Percentiles rank a stretch among this genome's conserved stretches.
These are phyloP conservation scores for Cyberlindnera japonica DNA, from an alignment of 805 yeast species.

Conservation along the genomic window DNA sequence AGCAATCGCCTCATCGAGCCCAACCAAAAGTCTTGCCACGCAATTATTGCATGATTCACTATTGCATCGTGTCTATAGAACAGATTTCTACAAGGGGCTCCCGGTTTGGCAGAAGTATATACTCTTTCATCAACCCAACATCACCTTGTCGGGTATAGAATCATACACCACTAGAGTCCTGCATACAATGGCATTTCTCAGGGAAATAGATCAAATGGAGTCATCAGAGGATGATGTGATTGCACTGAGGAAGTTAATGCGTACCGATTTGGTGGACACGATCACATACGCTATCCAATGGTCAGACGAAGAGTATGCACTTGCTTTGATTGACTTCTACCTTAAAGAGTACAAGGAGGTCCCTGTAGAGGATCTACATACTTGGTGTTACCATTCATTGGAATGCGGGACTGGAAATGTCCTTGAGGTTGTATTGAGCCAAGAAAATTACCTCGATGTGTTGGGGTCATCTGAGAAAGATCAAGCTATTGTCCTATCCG, in stretches of 20 bases:
- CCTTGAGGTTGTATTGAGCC: not conserved
- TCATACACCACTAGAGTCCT: not conserved
- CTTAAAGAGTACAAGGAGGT: conserved; percentile 1
- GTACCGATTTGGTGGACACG: conserved; percentile 11
- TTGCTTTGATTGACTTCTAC: conserved; percentile 7
- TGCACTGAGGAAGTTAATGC: conserved; percentile 4
- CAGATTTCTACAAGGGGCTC: not conserved
- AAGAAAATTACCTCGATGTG: not conserved
- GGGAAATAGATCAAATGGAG: conserved; percentile 2
- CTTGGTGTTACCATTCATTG: conserved; percentile 7
- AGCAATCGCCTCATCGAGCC: too few relatives aligned
- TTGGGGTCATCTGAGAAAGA: conserved; percentile 1
- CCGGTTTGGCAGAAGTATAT: conserved; percentile 2
- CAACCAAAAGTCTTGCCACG: too few relatives aligned
- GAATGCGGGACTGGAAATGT: not conserved
- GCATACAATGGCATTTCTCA: conserved; percentile 2
- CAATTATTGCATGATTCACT: too few relatives aligned
- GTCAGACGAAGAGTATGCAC: conserved; percentile 4
- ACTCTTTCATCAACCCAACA: conserved; percentile 7
- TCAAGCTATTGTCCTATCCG: not conserved
- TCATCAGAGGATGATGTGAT: conserved; percentile 1
- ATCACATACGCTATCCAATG: conserved; percentile 2
- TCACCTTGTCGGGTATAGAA: conserved; percentile 1
- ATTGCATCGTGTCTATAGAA: too few relatives aligned
- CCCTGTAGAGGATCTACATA: conserved; percentile 7